These are phyloP conservation scores for Neocallimastix lanati DNA, from an alignment of 192 early-diverging fungal genomes.

Conservation along the genomic window DNA sequence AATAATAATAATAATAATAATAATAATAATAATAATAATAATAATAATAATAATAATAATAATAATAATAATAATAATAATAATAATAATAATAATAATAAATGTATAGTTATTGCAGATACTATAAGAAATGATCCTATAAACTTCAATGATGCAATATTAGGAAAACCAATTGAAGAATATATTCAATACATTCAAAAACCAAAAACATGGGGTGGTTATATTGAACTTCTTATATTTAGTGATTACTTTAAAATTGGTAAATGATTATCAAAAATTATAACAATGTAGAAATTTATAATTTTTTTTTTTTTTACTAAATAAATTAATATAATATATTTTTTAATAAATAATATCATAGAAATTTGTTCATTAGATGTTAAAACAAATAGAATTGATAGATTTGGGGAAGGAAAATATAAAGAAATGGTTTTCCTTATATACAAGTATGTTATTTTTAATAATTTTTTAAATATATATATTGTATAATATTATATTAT, in stretches of 20 bases:
- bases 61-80: too few relatives aligned
- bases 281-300: too few relatives aligned
- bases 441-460: not conserved
- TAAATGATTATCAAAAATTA: too few relatives aligned
- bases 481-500: too few relatives aligned
- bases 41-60: too few relatives aligned
- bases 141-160: constrained; percentile 35
- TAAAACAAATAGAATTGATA: constrained; percentile 40
- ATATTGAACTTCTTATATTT: constrained; percentile 41
- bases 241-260: constrained; percentile 30
- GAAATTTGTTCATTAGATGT: constrained; percentile 68
- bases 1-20: too few relatives aligned
- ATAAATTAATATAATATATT: too few relatives aligned
- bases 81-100: too few relatives aligned
- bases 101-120: constrained; percentile 6
- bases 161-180: constrained; percentile 28
- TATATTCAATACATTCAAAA: constrained; percentile 52
- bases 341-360: not conserved
- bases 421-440: not conserved
- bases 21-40: too few relatives aligned
- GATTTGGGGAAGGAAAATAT: constrained; percentile 37
- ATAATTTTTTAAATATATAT: too few relatives aligned
- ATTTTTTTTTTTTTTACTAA: too few relatives aligned
- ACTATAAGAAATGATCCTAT: constrained; percentile 23
- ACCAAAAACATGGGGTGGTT: constrained; percentile 47